A percentile compares a stretch with the other conserved stretches of the same genome.
Evolutionary conservation across 345 rosid genomes (phyloP).

Genomic region (Sonneratia caseolaris): DNA sequence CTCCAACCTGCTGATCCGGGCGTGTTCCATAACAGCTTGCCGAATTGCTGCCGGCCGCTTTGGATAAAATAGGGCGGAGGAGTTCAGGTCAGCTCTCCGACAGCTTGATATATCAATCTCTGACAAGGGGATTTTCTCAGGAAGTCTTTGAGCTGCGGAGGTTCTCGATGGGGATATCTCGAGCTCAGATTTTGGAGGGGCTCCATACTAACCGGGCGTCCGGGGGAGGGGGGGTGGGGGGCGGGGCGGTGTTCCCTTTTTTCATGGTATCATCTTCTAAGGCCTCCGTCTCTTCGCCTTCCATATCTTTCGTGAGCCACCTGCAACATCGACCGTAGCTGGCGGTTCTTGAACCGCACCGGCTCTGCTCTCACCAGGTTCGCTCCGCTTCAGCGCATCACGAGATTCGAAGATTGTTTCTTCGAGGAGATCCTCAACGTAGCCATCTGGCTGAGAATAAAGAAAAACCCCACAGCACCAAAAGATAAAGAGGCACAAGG

Average conservation of each 20-base stretch:
- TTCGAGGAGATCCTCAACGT: constrained; percentile 27
- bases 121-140: constrained; percentile 21
- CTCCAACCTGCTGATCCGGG: constrained; percentile 29
- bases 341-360: constrained; percentile 18
- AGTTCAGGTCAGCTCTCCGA: constrained; percentile 60
- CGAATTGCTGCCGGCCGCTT: constrained; percentile 57
- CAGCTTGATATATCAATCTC: constrained; percentile 47
- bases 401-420: constrained; percentile 20
- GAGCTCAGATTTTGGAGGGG: not conserved
- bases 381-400: constrained; percentile 18
- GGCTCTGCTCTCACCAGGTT: not conserved
- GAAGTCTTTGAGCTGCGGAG: constrained; percentile 5
- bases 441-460: constrained; percentile 29
- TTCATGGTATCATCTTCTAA: constrained; percentile 21
- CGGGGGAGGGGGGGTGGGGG: no score
- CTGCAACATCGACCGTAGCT: constrained; percentile 32
- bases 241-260: constrained; percentile 55
- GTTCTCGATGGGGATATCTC: not conserved
- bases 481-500: no score
- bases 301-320: constrained; percentile 36
- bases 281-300: constrained; percentile 24
- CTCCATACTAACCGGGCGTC: constrained; percentile 4
- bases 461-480: no score
- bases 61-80: constrained; percentile 64
- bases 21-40: constrained; percentile 38